Evolutionary conservation across 805 yeast species (phyloP).

Genomic region (Candida mattraensis): DNA sequence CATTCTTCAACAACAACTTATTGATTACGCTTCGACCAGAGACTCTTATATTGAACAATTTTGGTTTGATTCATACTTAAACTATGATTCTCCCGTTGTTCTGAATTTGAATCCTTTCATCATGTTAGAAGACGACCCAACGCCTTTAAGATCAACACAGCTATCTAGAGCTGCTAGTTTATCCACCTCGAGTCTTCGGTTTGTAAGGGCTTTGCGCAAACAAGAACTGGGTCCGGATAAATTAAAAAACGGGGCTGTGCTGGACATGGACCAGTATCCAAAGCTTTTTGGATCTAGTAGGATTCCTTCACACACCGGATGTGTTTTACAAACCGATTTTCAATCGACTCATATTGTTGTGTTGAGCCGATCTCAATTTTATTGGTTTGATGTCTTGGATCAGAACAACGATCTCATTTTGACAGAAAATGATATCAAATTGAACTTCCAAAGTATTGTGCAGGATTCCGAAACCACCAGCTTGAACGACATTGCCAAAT

Average conservation of each 20-base stretch:
- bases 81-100: constrained; percentile 89
- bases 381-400: constrained; percentile 93
- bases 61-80: constrained; percentile 89
- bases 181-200: constrained; percentile 73
- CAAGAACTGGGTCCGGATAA: constrained; percentile 72
- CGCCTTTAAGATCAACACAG: constrained; percentile 62
- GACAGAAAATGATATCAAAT: constrained; percentile 70
- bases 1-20: constrained; percentile 60
- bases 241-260: constrained; percentile 57
- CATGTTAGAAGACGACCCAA: constrained; percentile 88
- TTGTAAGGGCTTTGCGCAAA: constrained; percentile 74
- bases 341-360: constrained; percentile 80
- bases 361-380: constrained; percentile 81
- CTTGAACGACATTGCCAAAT: constrained; percentile 60
- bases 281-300: constrained; percentile 85
- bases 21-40: constrained; percentile 59
- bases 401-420: constrained; percentile 66
- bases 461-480: constrained; percentile 63
- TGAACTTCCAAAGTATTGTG: constrained; percentile 73
- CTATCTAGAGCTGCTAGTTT: constrained; percentile 79
- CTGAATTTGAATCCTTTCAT: constrained; percentile 88
- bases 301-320: constrained; percentile 79
- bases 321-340: constrained; percentile 80
- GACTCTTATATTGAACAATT: constrained; percentile 89
- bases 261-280: constrained; percentile 91